Conservation (phyloP, 371 early-diverging fungal species). For the Nematocida ausubeli region DNA sequence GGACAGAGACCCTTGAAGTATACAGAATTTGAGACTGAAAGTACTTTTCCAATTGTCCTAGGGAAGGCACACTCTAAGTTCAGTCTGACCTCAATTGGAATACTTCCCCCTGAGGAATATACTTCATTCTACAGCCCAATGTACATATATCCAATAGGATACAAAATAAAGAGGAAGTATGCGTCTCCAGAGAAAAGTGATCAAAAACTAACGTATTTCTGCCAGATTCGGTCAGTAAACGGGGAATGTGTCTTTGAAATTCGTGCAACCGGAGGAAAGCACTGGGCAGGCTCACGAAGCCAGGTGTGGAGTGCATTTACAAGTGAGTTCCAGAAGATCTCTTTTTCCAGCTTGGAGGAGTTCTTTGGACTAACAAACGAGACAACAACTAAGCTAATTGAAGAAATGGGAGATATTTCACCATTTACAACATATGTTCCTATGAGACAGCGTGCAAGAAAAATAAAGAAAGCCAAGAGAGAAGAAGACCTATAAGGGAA, state of each 20-base stretch:
- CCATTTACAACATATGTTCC: conserved; percentile 53
- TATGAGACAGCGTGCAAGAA: conserved; percentile 24
- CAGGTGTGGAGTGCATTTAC: conserved; percentile 17
- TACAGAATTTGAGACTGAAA: conserved; percentile 11
- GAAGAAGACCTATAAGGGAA: neutral
- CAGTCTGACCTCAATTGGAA: conserved; percentile 50
- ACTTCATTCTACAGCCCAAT: conserved; percentile 50
- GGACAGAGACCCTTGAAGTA: neutral
- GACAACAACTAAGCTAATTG: conserved; percentile 53
- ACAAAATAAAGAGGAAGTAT: conserved; percentile 56
- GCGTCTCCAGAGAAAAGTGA: conserved; percentile 19
- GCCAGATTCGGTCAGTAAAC: conserved; percentile 39
- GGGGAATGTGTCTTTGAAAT: conserved; percentile 56
- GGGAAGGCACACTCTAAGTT: conserved; percentile 49
- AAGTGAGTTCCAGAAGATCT: conserved; percentile 17
- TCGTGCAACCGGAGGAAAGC: conserved; percentile 15
- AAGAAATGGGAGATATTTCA: conserved; percentile 61
- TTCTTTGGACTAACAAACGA: conserved; percentile 63
- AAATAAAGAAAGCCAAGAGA: conserved; percentile 23
- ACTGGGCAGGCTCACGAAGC: conserved; percentile 36
- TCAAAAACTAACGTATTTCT: conserved; percentile 34
- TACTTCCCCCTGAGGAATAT: conserved; percentile 51
- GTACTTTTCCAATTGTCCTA: conserved; percentile 26
- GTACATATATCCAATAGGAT: conserved; percentile 57
- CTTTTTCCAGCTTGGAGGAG: conserved; percentile 34